phyloP scores from a whole-genome alignment of 345 rosid genomes.

The Melaleuca quinquenervia region DNA sequence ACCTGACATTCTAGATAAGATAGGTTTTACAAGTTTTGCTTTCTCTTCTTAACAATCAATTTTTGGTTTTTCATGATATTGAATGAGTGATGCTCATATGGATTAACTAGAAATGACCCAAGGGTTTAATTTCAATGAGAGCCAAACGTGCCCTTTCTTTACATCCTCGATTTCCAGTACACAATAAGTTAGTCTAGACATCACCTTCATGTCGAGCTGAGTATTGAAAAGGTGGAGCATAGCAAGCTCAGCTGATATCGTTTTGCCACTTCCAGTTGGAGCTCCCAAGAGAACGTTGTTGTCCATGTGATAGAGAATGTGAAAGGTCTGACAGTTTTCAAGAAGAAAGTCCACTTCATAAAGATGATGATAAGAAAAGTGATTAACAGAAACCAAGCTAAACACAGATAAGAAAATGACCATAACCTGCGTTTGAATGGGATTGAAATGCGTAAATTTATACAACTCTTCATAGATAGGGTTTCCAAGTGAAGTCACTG shows the following conservation, averaged over 20 bases:
- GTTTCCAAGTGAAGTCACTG: slow-evolving; percentile 79
- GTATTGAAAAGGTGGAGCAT: slow-evolving; percentile 88
- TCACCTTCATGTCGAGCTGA: slow-evolving; percentile 96
- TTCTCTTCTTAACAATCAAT: neutral
- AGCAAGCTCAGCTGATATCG: slow-evolving; percentile 97
- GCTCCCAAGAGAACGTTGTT: slow-evolving; percentile 91
- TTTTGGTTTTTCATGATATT: neutral
- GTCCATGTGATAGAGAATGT: slow-evolving; percentile 85
- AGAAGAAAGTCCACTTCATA: neutral
- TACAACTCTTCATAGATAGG: slow-evolving; percentile 55
- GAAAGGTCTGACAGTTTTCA: slow-evolving; percentile 49
- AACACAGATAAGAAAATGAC: neutral
- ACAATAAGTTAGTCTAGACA: neutral
- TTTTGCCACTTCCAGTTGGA: slow-evolving; percentile 98
- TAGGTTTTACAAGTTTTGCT: neutral
- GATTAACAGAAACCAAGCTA: neutral
- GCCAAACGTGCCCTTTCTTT: neutral
- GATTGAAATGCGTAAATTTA: slow-evolving; percentile 95
- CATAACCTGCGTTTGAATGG: slow-evolving; percentile 91
- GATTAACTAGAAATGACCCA: neutral
- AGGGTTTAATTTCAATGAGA: neutral
- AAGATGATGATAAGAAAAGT: neutral
- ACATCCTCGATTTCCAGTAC: neutral
- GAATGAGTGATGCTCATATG: neutral
- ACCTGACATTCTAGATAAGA: neutral